phyloP scores from a whole-genome alignment of 352 stramenopile genomes.

The Aphanomyces astaci region DNA sequence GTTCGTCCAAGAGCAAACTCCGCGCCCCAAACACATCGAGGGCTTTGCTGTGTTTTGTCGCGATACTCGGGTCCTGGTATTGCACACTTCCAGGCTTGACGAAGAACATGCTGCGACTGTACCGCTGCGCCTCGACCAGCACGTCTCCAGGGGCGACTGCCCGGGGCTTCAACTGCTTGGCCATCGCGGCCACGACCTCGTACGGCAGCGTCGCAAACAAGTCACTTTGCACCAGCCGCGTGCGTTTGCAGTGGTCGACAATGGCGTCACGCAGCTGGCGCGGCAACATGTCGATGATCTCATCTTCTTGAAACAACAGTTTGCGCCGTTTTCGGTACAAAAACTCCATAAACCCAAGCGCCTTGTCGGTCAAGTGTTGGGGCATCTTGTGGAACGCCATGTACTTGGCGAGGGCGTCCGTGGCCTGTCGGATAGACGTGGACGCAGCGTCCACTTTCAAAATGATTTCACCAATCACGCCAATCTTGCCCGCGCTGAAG shows the following conservation, averaged over 20 bases:
- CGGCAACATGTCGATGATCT: conserved; percentile 14
- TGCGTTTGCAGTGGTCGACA: conserved; percentile 13
- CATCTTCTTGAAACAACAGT: conserved; percentile 19
- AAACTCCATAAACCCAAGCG: conserved; percentile 22
- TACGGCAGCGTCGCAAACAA: not conserved
- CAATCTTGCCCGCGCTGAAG: conserved; percentile 22
- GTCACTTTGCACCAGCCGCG: not conserved
- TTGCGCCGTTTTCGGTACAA: conserved; percentile 20
- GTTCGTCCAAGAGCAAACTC: conserved; percentile 17
- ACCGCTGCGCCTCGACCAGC: not conserved
- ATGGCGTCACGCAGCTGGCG: conserved; percentile 16
- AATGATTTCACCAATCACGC: conserved; percentile 21
- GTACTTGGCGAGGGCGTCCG: conserved; percentile 21
- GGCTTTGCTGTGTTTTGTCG: conserved; percentile 6
- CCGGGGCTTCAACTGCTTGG: not conserved
- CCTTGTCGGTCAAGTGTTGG: not conserved
- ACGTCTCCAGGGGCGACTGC: conserved; percentile 8
- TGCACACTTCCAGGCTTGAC: conserved; percentile 20
- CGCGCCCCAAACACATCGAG: conserved; percentile 11
- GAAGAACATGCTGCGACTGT: conserved; percentile 12
- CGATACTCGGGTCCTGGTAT: conserved; percentile 8
- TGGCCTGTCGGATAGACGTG: conserved; percentile 16
- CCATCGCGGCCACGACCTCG: not conserved
- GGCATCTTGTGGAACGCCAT: conserved; percentile 18
- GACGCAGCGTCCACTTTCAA: conserved; percentile 21